Evolutionary conservation across 192 early-diverging fungal genomes (phyloP).

Genomic region (Mortierella hygrophila): DNA sequence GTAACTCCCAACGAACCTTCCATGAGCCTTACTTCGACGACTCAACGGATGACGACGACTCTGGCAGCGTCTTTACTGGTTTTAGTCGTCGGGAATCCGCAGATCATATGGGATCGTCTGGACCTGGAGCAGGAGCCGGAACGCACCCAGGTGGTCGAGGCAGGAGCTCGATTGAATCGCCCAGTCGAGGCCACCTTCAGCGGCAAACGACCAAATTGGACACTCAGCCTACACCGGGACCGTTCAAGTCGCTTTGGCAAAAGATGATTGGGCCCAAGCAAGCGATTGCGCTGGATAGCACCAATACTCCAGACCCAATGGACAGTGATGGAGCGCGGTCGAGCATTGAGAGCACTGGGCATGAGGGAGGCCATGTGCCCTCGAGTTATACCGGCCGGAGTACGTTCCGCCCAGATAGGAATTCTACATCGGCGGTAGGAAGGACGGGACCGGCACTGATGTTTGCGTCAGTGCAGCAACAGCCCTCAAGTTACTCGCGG

Average conservation of each 20-base stretch:
- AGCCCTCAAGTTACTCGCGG: constrained; percentile 14
- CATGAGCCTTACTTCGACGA: constrained; percentile 52
- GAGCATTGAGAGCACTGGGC: constrained; percentile 41
- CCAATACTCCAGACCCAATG: not conserved
- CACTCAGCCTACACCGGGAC: constrained; percentile 13
- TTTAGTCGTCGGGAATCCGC: constrained; percentile 22
- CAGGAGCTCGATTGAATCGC: not conserved
- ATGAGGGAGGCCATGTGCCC: constrained; percentile 8
- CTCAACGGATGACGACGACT: constrained; percentile 44
- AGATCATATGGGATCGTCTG: constrained; percentile 13
- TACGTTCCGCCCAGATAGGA: constrained; percentile 12
- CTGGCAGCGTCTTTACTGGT: not conserved
- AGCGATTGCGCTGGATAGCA: constrained; percentile 27
- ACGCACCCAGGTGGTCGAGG: not conserved
- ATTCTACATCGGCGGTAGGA: not conserved
- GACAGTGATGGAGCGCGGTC: constrained; percentile 44
- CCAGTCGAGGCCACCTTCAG: not conserved
- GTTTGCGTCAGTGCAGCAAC: constrained; percentile 52
- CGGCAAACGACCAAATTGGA: not conserved
- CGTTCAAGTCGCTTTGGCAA: constrained; percentile 47
- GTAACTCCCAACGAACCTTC: constrained; percentile 28
- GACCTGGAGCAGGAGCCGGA: not conserved
- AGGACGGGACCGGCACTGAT: constrained; percentile 48
- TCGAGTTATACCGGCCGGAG: not conserved
- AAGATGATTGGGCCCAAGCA: constrained; percentile 43